Conservation (phyloP, 2,329 filamentous ascomycete species). For the Endothia cerciana region DNA sequence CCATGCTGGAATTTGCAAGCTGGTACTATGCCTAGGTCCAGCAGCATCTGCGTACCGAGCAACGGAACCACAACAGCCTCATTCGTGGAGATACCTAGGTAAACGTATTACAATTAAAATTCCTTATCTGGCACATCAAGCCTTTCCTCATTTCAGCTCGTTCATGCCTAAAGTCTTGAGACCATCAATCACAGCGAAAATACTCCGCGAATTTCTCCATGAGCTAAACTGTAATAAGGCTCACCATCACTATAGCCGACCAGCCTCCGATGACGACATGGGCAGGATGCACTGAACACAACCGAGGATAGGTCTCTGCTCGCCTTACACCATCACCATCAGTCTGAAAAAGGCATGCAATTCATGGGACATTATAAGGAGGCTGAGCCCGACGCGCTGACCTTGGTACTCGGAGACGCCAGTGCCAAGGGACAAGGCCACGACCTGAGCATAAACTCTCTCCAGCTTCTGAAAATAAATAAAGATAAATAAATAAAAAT, state of each 20-base stretch:
- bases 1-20: too few relatives aligned
- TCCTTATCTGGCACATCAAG: too few relatives aligned
- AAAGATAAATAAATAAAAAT: too few relatives aligned
- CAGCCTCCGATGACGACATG: slow-evolving; percentile 7
- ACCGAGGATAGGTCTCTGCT: neutral
- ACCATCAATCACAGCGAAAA: neutral
- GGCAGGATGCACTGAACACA: neutral
- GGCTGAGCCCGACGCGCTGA: neutral
- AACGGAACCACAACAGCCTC: too few relatives aligned
- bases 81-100: too few relatives aligned
- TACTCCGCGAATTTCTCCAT: slow-evolving; percentile 13
- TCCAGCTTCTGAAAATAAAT: neutral
- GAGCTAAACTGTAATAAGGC: slow-evolving; percentile 1
- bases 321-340: neutral
- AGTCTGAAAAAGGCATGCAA: neutral
- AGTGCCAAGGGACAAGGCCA: neutral
- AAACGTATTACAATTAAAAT: too few relatives aligned
- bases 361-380: neutral
- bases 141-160: neutral
- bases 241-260: slow-evolving; percentile 1
- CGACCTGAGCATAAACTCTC: neutral
- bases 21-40: too few relatives aligned
- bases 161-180: neutral
- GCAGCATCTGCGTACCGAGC: too few relatives aligned
- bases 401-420: neutral